phyloP scores from a whole-genome alignment of 1,284 basidiomycete species.

The Laetiporus sulphureus region DNA sequence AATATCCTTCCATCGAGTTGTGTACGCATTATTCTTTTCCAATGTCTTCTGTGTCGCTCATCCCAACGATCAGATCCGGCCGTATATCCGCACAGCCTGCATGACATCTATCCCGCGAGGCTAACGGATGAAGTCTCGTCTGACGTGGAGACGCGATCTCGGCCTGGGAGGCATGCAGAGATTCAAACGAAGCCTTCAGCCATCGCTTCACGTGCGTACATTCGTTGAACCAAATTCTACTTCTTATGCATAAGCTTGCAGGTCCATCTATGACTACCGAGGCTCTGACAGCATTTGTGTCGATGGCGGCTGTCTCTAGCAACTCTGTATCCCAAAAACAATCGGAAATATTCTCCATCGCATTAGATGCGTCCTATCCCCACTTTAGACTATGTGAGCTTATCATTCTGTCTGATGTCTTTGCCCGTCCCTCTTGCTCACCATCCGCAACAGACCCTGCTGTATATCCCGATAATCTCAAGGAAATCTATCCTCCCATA shows the following conservation, averaged over 20 bases:
- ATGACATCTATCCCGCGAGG: constrained; percentile 9
- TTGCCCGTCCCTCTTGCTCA: not conserved
- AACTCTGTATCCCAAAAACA: not conserved
- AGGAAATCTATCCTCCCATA: constrained; percentile 9
- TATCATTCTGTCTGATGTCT: not conserved
- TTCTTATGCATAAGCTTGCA: no score
- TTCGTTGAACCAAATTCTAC: no score
- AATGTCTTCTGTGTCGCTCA: not conserved
- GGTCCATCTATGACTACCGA: no score
- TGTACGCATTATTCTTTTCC: constrained; percentile 1
- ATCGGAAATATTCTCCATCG: not conserved
- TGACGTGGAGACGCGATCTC: no score
- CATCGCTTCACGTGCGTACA: no score
- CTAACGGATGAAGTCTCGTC: no score
- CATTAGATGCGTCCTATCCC: constrained; percentile 2
- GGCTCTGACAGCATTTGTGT: no score
- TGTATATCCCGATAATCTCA: constrained; percentile 12
- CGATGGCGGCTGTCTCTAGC: not conserved
- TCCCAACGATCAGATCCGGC: constrained; percentile 11
- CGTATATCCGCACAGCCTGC: constrained; percentile 16
- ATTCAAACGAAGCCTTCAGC: no score
- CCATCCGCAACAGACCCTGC: constrained; percentile 9
- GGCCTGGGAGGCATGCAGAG: no score
- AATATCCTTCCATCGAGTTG: constrained; percentile 3
- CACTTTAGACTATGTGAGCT: not conserved